phyloP scores from a whole-genome alignment of 225 moss, liverwort and hornwort species.

The Polytrichum formosum region DNA sequence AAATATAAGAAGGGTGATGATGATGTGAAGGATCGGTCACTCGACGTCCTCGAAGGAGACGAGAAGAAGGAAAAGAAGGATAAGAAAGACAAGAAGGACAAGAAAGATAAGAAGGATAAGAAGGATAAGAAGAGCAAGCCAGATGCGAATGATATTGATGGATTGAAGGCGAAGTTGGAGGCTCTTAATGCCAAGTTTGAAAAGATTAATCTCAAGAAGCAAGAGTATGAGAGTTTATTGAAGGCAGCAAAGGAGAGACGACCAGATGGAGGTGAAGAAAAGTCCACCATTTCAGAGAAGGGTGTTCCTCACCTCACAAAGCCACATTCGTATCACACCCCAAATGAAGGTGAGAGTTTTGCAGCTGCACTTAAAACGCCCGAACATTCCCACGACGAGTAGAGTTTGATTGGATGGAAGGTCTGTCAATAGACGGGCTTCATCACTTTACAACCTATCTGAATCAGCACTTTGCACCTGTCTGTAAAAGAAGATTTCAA shows the following conservation, averaged over 20 bases:
- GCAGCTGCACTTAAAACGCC: background rate
- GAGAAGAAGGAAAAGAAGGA: background rate
- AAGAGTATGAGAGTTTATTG: background rate
- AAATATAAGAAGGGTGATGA: background rate
- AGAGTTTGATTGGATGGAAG: background rate
- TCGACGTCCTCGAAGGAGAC: constrained; percentile 1
- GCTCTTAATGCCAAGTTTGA: constrained; percentile 1
- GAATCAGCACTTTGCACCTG: background rate
- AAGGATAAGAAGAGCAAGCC: constrained; percentile 6
- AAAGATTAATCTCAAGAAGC: background rate
- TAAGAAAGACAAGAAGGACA: constrained; percentile 7
- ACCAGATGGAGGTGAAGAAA: background rate
- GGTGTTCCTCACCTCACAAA: background rate
- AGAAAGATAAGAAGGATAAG: constrained; percentile 8
- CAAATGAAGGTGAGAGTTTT: constrained; percentile 2
- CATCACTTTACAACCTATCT: too few relatives aligned
- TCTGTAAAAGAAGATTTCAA: background rate
- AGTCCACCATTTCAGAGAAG: background rate
- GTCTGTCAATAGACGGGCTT: too few relatives aligned
- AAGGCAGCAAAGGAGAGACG: constrained; percentile 3
- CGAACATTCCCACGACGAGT: background rate
- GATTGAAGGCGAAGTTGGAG: background rate
- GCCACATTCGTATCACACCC: constrained; percentile 3
- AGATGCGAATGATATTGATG: background rate
- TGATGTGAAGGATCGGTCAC: constrained; percentile 3